phyloP scores from a whole-genome alignment of 2,329 filamentous ascomycete genomes.

The Calcarisporium arbuscula region DNA sequence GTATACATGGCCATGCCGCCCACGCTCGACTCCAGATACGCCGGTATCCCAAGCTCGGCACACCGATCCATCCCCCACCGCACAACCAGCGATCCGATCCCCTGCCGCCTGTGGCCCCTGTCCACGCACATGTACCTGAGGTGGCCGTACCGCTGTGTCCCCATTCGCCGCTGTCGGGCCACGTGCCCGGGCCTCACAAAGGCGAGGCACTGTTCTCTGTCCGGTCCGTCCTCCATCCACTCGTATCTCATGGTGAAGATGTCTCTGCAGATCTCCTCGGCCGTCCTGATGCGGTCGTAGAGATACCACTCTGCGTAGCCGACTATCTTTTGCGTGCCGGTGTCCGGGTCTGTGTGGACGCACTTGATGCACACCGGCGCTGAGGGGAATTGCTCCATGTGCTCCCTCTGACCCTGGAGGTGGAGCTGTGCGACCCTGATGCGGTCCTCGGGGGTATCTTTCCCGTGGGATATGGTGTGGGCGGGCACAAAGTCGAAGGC shows the following conservation, averaged over 20 bases:
- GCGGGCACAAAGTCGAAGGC: conserved; percentile 6
- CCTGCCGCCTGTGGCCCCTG: conserved; percentile 3
- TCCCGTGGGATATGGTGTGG: conserved; percentile 1
- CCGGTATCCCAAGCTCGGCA: conserved; percentile 8
- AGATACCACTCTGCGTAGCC: conserved; percentile 9
- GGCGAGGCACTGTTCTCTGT: not conserved
- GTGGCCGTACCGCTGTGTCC: conserved; percentile 3
- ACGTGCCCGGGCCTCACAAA: not conserved
- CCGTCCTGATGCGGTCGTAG: conserved; percentile 5
- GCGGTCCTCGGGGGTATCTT: conserved; percentile 4
- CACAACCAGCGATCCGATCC: conserved; percentile 1
- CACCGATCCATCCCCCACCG: conserved; percentile 8
- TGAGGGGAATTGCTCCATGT: conserved; percentile 5
- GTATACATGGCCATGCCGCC: conserved; percentile 8
- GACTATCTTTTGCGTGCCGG: conserved; percentile 6
- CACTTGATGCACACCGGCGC: conserved; percentile 7
- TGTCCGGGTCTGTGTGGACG: conserved; percentile 4
- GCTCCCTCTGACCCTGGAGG: conserved; percentile 1
- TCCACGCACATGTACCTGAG: conserved; percentile 8
- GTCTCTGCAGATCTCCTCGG: conserved; percentile 2
- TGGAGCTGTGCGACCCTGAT: conserved; percentile 1
- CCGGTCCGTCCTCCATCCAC: conserved; percentile 1
- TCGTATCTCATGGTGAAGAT: not conserved
- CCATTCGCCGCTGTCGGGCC: conserved; percentile 1
- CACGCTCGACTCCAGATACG: conserved; percentile 10